These are phyloP conservation scores for Magnaporthiopsis incrustans DNA, from an alignment of 2,329 filamentous ascomycete genomes.

Conservation along the genomic window DNA sequence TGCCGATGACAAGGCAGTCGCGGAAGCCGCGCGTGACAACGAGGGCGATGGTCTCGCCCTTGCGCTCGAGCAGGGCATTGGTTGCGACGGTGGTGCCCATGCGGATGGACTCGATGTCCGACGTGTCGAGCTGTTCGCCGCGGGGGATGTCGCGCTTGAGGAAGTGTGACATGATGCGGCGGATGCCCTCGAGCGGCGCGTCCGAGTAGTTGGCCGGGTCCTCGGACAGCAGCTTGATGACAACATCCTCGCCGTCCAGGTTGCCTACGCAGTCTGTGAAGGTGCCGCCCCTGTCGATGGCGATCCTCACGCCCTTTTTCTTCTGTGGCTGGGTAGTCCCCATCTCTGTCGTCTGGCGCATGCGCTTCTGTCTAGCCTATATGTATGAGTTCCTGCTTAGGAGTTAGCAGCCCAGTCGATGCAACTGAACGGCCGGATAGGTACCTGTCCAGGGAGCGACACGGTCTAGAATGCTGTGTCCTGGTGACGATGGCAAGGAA, in stretches of 20 bases:
- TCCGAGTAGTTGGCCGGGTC: conserved; percentile 87
- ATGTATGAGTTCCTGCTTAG: background rate
- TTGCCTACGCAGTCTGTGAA: conserved; percentile 92
- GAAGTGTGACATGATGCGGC: conserved; percentile 75
- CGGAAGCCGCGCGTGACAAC: conserved; percentile 83
- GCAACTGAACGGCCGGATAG: too few species aligned
- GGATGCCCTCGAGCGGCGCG: conserved; percentile 84
- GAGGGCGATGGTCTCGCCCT: conserved; percentile 81
- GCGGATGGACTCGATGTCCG: conserved; percentile 78
- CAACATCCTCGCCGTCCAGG: conserved; percentile 35
- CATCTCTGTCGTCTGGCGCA: conserved; percentile 21
- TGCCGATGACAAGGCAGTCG: conserved; percentile 82
- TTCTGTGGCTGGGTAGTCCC: conserved; percentile 20
- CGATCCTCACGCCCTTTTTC: conserved; percentile 61
- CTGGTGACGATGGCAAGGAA: background rate
- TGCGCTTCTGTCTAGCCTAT: background rate
- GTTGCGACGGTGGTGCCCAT: conserved; percentile 97
- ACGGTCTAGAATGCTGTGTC: too few species aligned
- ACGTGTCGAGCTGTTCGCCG: conserved; percentile 72
- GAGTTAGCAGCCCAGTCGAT: too few species aligned
- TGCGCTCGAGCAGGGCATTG: conserved; percentile 82
- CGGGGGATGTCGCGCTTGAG: conserved; percentile 67
- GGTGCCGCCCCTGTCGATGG: conserved; percentile 75
- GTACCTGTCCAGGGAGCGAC: too few species aligned
- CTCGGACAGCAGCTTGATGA: conserved; percentile 55